Base-by-base conservation (phyloP, 352 stramenopile species). In the Pythium vanterpoolii region DNA sequence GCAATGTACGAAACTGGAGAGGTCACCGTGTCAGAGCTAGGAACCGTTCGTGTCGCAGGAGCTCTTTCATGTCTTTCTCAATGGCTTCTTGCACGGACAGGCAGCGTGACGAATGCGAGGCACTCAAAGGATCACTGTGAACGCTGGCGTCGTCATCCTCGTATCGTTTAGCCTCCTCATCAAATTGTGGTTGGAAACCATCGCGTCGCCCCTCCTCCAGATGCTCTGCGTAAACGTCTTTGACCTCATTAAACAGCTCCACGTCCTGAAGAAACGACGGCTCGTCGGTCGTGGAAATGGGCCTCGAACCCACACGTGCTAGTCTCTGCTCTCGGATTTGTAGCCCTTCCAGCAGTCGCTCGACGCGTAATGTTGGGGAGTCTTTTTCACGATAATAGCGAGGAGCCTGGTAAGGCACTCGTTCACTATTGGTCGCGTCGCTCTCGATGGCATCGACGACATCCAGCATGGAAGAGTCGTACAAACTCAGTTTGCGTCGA, bases 401-500 rank as follows among this genome's bases (percentile, higher is more conserved):
- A 43, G 50, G 31, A 16, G 19, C n/a, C 44, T 9, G 13, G 6
- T 21, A 24, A 31, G 14, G 34, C 34, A 18, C 18, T 1, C 14
- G 40, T 7, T 5, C 40, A 46, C 40, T 38, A 21, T 28, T 18
- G 13, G 23, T 3, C 10, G 26, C 21, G 6, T 21, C 18, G 23
- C n/a, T 26, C 51, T 85, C 76, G 18, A 86, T 67, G 0, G 69
- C 64, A 26, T 86, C 66, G 2, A 86, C 66, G 8, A 77, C 64
- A 24, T 81, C 76, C 31, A 83, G 72, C 26, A 86, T 42, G 3
- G 71, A 79, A 3, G 69, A 63, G 26, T 86, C 76, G 43, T 77
- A 81, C 48, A 86, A 24, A 33, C 51, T 61, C 26, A 69, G 43
- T 13, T 46, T 65, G 9, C 50, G 62, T 33, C 39, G 31, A 26